phyloP scores from a whole-genome alignment of 2,329 filamentous ascomycete genomes.

The Trichothecium roseum region DNA sequence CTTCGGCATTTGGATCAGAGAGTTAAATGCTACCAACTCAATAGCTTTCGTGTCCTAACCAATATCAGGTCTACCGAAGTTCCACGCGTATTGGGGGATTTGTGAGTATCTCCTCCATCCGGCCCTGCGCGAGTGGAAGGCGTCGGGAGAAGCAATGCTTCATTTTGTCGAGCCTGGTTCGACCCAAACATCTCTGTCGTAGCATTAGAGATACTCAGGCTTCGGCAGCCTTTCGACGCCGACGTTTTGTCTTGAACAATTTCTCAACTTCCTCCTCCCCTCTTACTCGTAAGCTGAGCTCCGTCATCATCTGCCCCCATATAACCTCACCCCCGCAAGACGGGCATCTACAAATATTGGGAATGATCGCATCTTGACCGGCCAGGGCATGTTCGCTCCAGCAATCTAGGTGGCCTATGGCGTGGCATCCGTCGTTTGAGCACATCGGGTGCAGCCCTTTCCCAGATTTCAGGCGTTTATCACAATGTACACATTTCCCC shows the following conservation, averaged over 20 bases:
- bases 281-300: constrained; percentile 63
- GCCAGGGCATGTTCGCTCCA: constrained; percentile 43
- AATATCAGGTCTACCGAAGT: no score
- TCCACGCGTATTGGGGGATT: no score
- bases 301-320: constrained; percentile 76
- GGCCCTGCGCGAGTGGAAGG: no score
- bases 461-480: constrained; percentile 30
- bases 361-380: constrained; percentile 41
- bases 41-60: no score
- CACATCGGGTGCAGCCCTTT: constrained; percentile 48
- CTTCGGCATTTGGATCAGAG: no score
- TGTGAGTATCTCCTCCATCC: no score
- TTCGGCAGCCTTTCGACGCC: no score
- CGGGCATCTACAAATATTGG: constrained; percentile 60
- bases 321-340: constrained; percentile 49
- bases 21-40: no score
- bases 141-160: no score
- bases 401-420: constrained; percentile 49
- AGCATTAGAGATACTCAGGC: no score
- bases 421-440: constrained; percentile 40
- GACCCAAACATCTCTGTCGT: no score
- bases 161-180: no score
- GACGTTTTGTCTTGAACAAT: constrained; percentile 45
- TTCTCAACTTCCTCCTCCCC: constrained; percentile 61
- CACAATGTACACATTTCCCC: constrained; percentile 44